A percentile compares a stretch with the other conserved stretches of the same genome.
Evolutionary conservation across 2,329 filamentous ascomycete genomes (phyloP).

Genomic region (Biscogniauxia sp.): DNA sequence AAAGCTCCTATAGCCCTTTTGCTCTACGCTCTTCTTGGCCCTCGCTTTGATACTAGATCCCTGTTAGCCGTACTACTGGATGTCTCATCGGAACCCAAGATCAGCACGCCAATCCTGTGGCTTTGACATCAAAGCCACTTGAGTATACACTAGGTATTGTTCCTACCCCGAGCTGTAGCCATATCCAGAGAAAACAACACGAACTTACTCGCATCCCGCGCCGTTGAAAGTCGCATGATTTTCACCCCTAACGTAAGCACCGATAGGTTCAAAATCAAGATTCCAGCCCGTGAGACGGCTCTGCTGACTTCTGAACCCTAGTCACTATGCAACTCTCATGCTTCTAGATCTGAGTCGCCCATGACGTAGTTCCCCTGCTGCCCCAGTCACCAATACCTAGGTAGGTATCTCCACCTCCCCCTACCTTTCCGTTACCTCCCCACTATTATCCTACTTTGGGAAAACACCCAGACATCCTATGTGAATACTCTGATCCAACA

Average conservation of each 20-base stretch:
- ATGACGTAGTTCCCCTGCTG: slow-evolving; percentile 9
- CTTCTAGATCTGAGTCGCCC: slow-evolving; percentile 6
- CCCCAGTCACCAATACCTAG: too few species aligned
- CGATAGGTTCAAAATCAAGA: slow-evolving; percentile 14
- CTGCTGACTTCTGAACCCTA: not conserved
- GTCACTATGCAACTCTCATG: too few species aligned
- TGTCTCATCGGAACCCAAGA: slow-evolving; percentile 3
- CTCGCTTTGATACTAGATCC: slow-evolving; percentile 1
- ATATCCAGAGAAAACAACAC: slow-evolving; percentile 6
- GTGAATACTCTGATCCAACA: slow-evolving; percentile 16
- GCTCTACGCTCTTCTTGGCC: not conserved
- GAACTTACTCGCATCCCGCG: not conserved
- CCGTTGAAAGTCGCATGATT: not conserved
- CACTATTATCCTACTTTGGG: not conserved
- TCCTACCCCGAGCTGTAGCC: slow-evolving; percentile 6
- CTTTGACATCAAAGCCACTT: slow-evolving; percentile 21
- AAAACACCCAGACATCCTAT: slow-evolving; percentile 8
- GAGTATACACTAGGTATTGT: not conserved
- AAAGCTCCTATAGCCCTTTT: slow-evolving; percentile 10
- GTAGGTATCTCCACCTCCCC: not conserved
- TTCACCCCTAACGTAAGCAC: not conserved
- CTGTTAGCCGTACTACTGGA: slow-evolving; percentile 1
- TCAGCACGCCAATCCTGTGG: slow-evolving; percentile 9
- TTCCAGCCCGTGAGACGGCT: slow-evolving; percentile 2
- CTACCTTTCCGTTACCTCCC: slow-evolving; percentile 6